Evolutionary conservation across 306 rosid species (phyloP).

Genomic region (Lotus japonicus): DNA sequence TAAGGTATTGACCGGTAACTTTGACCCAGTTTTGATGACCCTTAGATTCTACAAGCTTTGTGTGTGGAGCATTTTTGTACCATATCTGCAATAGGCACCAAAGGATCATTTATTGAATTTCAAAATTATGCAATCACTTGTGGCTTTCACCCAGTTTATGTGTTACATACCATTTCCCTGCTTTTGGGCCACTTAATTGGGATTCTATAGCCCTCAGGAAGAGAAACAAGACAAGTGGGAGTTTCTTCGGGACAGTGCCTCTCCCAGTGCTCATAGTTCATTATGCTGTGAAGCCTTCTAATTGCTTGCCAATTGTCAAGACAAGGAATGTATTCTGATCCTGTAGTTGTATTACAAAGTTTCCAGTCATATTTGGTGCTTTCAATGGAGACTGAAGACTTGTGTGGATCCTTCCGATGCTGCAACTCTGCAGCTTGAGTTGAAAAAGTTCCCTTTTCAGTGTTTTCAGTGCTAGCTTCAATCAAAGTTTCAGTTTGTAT

Average conservation of each 20-base stretch:
- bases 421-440: slow-evolving; percentile 43
- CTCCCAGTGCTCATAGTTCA: slow-evolving; percentile 70
- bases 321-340: slow-evolving; percentile 88
- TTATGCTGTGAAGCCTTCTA: slow-evolving; percentile 47
- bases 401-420: slow-evolving; percentile 40
- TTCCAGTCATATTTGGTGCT: slow-evolving; percentile 45
- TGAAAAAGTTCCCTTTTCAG: slow-evolving; percentile 44
- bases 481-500: slow-evolving; percentile 24
- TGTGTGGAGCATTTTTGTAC: slow-evolving; percentile 73
- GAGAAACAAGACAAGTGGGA: slow-evolving; percentile 69
- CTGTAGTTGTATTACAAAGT: slow-evolving; percentile 63
- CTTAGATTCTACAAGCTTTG: slow-evolving; percentile 65
- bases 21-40: slow-evolving; percentile 97
- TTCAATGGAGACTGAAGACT: slow-evolving; percentile 18
- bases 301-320: slow-evolving; percentile 67
- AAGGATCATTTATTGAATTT: slow-evolving; percentile 12
- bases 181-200: slow-evolving; percentile 79
- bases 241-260: slow-evolving; percentile 80
- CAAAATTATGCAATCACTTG: slow-evolving; percentile 17
- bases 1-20: slow-evolving; percentile 65
- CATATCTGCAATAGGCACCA: slow-evolving; percentile 59
- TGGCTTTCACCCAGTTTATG: background rate
- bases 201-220: slow-evolving; percentile 64
- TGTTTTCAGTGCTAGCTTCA: slow-evolving; percentile 31
- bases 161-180: slow-evolving; percentile 58